Evolutionary conservation across 164 flowering plant species (phyloP).

Genomic region (Echeveria elegans): DNA sequence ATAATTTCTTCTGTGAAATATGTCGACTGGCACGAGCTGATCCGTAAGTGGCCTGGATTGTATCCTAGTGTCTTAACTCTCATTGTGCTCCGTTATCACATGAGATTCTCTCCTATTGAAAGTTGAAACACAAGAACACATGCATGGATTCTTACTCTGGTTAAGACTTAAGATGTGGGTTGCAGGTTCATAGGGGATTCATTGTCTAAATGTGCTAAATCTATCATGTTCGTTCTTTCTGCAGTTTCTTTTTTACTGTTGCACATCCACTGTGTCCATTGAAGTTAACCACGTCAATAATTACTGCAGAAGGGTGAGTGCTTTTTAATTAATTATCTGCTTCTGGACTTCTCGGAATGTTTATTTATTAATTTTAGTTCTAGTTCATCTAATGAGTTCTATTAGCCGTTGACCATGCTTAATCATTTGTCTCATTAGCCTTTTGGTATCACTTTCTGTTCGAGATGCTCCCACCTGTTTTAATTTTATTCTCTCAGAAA

Average conservation of each 20-base stretch:
- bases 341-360: background rate
- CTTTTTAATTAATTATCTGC: background rate
- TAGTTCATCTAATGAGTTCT: background rate
- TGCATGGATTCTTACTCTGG: too few species aligned
- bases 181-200: too few species aligned
- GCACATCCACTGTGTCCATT: slow-evolving; percentile 70
- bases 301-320: slow-evolving; percentile 82
- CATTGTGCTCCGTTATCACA: background rate
- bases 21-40: slow-evolving; percentile 90
- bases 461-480: background rate
- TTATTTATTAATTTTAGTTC: background rate
- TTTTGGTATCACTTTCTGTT: background rate
- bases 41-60: slow-evolving; percentile 63
- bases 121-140: background rate
- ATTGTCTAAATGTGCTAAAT: background rate
- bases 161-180: too few species aligned
- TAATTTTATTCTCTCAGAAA: background rate
- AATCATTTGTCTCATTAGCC: background rate
- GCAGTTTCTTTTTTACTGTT: slow-evolving; percentile 68
- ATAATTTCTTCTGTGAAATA: slow-evolving; percentile 74
- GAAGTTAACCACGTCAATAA: slow-evolving; percentile 50
- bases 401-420: background rate
- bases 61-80: background rate
- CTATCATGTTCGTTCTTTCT: slow-evolving; percentile 9
- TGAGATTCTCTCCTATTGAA: background rate